Conservation (phyloP, 2,329 filamentous ascomycete species). For the Davidsoniella australis region DNA sequence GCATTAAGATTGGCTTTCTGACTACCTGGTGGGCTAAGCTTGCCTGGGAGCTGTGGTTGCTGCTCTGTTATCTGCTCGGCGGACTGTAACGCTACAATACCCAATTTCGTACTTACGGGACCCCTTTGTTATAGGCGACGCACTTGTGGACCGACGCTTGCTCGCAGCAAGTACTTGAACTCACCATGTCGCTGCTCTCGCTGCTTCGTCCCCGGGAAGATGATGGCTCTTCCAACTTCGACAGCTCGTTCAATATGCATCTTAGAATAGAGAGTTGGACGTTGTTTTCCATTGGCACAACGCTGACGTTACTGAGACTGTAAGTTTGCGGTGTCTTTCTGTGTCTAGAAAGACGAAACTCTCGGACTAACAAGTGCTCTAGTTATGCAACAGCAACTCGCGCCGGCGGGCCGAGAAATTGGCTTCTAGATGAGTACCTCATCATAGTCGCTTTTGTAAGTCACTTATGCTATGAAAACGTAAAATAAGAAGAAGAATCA, state of each 20-base stretch:
- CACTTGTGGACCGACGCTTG: too few relatives aligned
- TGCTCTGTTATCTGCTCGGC: too few relatives aligned
- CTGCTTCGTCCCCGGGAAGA: constrained; percentile 2
- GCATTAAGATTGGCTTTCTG: too few relatives aligned
- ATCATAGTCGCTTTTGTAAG: constrained; percentile 11
- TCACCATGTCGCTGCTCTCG: constrained; percentile 1
- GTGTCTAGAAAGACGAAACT: background rate
- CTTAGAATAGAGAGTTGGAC: constrained; percentile 10
- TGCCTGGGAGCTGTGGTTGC: too few relatives aligned
- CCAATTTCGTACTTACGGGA: too few relatives aligned
- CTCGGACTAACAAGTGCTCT: background rate
- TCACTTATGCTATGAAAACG: background rate
- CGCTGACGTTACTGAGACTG: constrained; percentile 9
- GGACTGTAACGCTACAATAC: too few relatives aligned
- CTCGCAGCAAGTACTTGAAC: too few relatives aligned
- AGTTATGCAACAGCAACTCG: constrained; percentile 10
- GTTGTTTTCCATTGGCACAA: constrained; percentile 8
- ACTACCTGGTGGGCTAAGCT: too few relatives aligned
- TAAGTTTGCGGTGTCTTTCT: background rate
- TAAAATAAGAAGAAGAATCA: background rate
- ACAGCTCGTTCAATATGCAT: constrained; percentile 7
- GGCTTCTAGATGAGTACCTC: constrained; percentile 12
- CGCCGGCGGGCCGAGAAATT: constrained; percentile 10
- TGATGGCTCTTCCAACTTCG: constrained; percentile 9
- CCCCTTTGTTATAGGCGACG: too few relatives aligned